Conservation (phyloP, 1,284 basidiomycete species). For the Ustanciosporium gigantosporum region DNA sequence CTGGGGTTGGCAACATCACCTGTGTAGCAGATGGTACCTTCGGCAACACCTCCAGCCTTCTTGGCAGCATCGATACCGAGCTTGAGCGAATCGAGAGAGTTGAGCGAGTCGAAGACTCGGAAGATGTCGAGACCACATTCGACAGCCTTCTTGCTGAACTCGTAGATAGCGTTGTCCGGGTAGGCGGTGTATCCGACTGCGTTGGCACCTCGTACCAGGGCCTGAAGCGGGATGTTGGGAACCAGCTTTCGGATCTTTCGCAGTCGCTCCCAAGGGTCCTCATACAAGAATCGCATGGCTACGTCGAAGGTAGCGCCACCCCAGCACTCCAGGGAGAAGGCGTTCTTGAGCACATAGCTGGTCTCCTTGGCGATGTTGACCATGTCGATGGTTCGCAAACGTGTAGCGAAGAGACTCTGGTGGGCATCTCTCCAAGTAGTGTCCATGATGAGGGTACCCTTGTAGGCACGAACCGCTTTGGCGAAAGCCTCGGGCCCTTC, state of each 20-base stretch:
- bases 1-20: conserved; percentile 94
- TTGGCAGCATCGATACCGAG: conserved; percentile 90
- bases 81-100: conserved; percentile 57
- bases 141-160: conserved; percentile 77
- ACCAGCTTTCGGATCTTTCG: conserved; percentile 92
- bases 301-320: conserved; percentile 99
- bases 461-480: conserved; percentile 94
- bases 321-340: conserved; percentile 98
- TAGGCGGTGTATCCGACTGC: conserved; percentile 99
- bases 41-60: conserved; percentile 98
- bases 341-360: conserved; percentile 81
- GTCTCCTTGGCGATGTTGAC: conserved; percentile 99
- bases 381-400: conserved; percentile 95
- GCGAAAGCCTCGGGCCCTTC: conserved; percentile 98
- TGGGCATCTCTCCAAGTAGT: conserved; percentile 99
- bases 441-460: conserved; percentile 72
- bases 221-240: conserved; percentile 98
- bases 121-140: conserved; percentile 99
- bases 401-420: conserved; percentile 94
- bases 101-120: conserved; percentile 96
- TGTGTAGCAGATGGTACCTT: conserved; percentile 87
- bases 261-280: conserved; percentile 98
- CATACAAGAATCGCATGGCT: conserved; percentile 98
- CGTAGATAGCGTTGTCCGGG: conserved; percentile 99
- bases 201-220: conserved; percentile 96